Percentiles rank a stretch among this genome's conserved stretches.
Conservation (phyloP, 2,329 filamentous ascomycete genomes). For the Neospermospora avenae region DNA sequence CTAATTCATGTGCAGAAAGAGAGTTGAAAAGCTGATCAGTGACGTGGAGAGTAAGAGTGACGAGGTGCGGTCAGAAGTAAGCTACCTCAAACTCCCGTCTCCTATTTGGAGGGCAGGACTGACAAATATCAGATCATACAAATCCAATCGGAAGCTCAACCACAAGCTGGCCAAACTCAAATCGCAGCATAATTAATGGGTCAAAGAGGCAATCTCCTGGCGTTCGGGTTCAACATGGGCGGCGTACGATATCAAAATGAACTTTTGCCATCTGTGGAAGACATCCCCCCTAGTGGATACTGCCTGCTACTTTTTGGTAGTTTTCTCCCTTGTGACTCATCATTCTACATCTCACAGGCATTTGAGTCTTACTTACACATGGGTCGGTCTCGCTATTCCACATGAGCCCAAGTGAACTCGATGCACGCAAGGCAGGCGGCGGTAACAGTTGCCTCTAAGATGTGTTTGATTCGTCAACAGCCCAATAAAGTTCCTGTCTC, state of each 20-base stretch:
- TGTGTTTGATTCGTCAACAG: too few relatives aligned
- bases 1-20: conserved; percentile 46
- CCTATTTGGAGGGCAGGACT: not conserved
- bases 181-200: conserved; percentile 16
- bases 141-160: conserved; percentile 41
- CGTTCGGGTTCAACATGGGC: conserved; percentile 22
- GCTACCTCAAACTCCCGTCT: conserved; percentile 15
- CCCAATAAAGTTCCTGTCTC: too few relatives aligned
- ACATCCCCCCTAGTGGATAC: not conserved
- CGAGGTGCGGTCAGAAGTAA: conserved; percentile 61
- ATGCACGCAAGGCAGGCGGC: too few relatives aligned
- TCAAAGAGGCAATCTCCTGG: conserved; percentile 5
- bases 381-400: too few relatives aligned
- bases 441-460: too few relatives aligned
- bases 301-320: not conserved
- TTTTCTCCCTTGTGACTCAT: not conserved
- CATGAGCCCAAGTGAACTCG: too few relatives aligned
- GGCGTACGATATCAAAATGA: conserved; percentile 22
- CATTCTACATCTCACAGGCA: not conserved
- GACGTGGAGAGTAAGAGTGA: conserved; percentile 63
- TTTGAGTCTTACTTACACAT: too few relatives aligned
- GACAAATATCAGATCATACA: conserved; percentile 39
- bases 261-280: not conserved
- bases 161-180: conserved; percentile 23
- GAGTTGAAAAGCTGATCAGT: conserved; percentile 64